Conservation (phyloP, 2,329 filamentous ascomycete species). For the Ceratocystis smalleyi region DNA sequence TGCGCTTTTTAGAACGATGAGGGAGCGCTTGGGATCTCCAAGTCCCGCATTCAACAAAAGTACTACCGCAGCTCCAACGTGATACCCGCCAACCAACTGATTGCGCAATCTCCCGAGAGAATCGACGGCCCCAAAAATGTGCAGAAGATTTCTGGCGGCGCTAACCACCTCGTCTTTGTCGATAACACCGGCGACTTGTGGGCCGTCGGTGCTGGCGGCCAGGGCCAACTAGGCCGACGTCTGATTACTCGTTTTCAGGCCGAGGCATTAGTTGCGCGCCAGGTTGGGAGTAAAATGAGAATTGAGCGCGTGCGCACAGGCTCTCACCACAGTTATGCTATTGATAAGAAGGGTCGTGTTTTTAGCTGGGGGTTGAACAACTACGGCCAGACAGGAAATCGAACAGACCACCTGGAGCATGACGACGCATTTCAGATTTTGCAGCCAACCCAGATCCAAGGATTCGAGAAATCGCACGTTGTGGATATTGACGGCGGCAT, state of each 20-base stretch:
- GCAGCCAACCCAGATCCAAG: constrained; percentile 1
- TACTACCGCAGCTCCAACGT: constrained; percentile 1
- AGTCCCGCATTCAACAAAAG: constrained; percentile 21
- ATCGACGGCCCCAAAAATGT: constrained; percentile 38
- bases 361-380: constrained; percentile 59
- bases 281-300: constrained; percentile 24
- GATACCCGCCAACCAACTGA: constrained; percentile 12
- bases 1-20: constrained; percentile 25
- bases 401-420: constrained; percentile 38
- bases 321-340: constrained; percentile 54
- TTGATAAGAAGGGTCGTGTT: constrained; percentile 46
- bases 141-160: constrained; percentile 36
- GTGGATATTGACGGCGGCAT: constrained; percentile 44
- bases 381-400: constrained; percentile 51
- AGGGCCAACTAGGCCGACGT: constrained; percentile 29
- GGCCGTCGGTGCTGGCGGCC: constrained; percentile 43
- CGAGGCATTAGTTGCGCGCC: constrained; percentile 32
- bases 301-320: constrained; percentile 33
- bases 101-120: constrained; percentile 24
- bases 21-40: constrained; percentile 36
- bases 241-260: constrained; percentile 34
- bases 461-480: constrained; percentile 37
- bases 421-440: constrained; percentile 28
- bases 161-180: constrained; percentile 42
- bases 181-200: constrained; percentile 35